Evolutionary conservation across 1,284 basidiomycete species (phyloP).

Genomic region (Marasmius fiardii): DNA sequence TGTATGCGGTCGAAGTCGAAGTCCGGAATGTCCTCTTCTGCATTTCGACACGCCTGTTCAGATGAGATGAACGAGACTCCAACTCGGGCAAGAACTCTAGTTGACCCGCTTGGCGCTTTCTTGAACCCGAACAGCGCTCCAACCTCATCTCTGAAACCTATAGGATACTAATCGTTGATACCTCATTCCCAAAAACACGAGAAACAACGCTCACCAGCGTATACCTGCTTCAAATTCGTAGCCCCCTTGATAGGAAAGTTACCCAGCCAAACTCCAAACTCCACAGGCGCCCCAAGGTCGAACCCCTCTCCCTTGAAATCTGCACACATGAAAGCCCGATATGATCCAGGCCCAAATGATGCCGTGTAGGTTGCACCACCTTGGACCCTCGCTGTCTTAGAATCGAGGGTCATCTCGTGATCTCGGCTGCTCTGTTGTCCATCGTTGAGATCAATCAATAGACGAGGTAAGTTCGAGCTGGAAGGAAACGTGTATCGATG

Average conservation of each 20-base stretch:
- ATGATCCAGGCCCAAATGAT: conserved; percentile 45
- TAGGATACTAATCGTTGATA: conserved; percentile 13
- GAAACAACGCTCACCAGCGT: conserved; percentile 33
- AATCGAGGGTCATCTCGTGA: conserved; percentile 42
- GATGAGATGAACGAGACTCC: conserved; percentile 61
- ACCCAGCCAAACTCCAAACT: conserved; percentile 54
- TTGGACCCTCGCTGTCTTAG: conserved; percentile 40
- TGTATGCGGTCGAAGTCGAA: conserved; percentile 51
- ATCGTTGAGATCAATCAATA: conserved; percentile 58
- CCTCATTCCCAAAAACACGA: not conserved
- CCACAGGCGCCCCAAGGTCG: conserved; percentile 38
- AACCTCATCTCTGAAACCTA: conserved; percentile 27
- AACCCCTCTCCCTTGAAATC: conserved; percentile 58
- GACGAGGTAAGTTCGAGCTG: conserved; percentile 39
- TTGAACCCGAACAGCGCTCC: conserved; percentile 53
- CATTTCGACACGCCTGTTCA: conserved; percentile 57
- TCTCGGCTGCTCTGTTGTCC: conserved; percentile 47
- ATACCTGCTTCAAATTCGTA: conserved; percentile 43
- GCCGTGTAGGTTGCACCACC: conserved; percentile 35
- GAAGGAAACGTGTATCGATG: conserved; percentile 51
- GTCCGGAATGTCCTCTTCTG: conserved; percentile 57
- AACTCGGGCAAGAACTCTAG: conserved; percentile 48
- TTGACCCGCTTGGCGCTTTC: conserved; percentile 32
- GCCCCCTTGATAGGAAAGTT: conserved; percentile 46
- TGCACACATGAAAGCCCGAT: conserved; percentile 54